Evolutionary conservation across 441 rosid species (phyloP).

Genomic region (Capsella rubella): DNA sequence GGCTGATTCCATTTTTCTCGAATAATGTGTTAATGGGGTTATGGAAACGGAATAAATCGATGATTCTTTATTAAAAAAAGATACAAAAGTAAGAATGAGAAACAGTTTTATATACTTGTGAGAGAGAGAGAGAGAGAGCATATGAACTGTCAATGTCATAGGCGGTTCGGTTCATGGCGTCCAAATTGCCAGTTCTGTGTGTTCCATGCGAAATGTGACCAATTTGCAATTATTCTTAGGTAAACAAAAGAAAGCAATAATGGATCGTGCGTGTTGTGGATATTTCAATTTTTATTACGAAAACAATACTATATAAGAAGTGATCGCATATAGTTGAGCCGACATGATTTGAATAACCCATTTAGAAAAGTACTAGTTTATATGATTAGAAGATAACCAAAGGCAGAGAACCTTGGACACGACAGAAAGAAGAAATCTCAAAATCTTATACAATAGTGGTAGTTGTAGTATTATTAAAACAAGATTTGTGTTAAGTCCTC

Average conservation of each 20-base stretch:
- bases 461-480: background rate
- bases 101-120: background rate
- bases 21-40: conserved; percentile 42
- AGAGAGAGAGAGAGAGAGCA: background rate
- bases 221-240: conserved; percentile 10
- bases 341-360: conserved; percentile 22
- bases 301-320: background rate
- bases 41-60: conserved; percentile 39
- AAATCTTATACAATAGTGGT: too few relatives aligned
- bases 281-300: background rate
- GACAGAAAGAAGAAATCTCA: conserved; percentile 19
- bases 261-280: background rate
- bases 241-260: background rate
- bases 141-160: conserved; percentile 43
- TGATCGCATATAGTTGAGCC: conserved; percentile 34
- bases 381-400: background rate
- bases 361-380: background rate
- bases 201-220: conserved; percentile 32
- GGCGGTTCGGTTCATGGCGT: conserved; percentile 44
- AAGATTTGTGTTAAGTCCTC: background rate
- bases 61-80: background rate
- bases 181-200: conserved; percentile 41
- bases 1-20: conserved; percentile 43
- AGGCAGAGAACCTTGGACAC: conserved; percentile 17
- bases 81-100: background rate